Evolutionary conservation across 129 eudicot genomes (phyloP).

Genomic region (Arctium lappa): DNA sequence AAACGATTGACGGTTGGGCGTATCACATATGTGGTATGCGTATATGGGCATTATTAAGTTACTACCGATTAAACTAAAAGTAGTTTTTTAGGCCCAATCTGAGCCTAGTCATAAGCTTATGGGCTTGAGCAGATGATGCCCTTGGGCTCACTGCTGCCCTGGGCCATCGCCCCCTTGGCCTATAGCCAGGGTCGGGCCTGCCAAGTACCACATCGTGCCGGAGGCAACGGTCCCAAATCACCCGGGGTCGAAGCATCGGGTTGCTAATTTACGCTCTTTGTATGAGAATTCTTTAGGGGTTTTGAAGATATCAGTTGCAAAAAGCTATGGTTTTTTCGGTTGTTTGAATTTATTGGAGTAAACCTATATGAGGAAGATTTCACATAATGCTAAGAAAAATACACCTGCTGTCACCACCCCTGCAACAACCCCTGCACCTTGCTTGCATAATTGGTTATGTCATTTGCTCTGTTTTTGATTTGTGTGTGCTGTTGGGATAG

Average conservation of each 20-base stretch:
- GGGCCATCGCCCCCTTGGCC: too few species aligned
- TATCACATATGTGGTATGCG: too few species aligned
- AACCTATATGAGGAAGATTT: slow-evolving; percentile 50
- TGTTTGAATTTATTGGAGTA: slow-evolving; percentile 57
- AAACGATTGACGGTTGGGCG: too few species aligned
- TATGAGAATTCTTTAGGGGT: slow-evolving; percentile 85
- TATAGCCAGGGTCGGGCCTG: too few species aligned
- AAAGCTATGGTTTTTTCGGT: slow-evolving; percentile 34
- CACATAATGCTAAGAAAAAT: slow-evolving; percentile 60
- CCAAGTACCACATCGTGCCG: too few species aligned
- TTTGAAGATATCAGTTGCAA: slow-evolving; percentile 60
- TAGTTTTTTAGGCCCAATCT: too few species aligned
- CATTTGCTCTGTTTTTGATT: slow-evolving; percentile 46
- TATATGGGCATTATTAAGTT: too few species aligned
- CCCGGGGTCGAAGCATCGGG: slow-evolving; percentile 55
- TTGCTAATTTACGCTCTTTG: slow-evolving; percentile 71
- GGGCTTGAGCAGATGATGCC: too few species aligned
- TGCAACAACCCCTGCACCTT: slow-evolving; percentile 66
- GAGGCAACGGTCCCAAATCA: slow-evolving; percentile 89
- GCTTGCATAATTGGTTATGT: slow-evolving; percentile 50
- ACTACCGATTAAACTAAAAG: too few species aligned
- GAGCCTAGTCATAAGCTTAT: too few species aligned
- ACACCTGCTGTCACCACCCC: slow-evolving; percentile 85
- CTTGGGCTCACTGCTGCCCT: too few species aligned
- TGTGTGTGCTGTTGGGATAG: slow-evolving; percentile 5